These are phyloP conservation scores for Exophiala viscosa DNA, from an alignment of 2,329 filamentous ascomycete genomes.

Conservation along the genomic window DNA sequence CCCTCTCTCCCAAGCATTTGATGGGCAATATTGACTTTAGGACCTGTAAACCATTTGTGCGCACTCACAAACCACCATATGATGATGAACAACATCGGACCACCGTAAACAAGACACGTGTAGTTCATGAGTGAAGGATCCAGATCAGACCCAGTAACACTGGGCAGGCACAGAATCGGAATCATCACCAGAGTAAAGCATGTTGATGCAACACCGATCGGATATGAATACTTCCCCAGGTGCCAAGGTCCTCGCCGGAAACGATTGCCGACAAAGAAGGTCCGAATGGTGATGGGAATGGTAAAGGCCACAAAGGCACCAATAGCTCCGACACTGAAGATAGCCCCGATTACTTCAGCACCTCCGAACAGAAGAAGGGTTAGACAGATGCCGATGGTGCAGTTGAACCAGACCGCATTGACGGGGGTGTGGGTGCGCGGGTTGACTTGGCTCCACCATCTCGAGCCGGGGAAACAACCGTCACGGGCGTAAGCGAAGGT, in stretches of 20 bases:
- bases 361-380: conserved; percentile 65
- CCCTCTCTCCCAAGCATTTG: conserved; percentile 43
- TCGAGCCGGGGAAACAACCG: conserved; percentile 62
- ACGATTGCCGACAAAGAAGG: conserved; percentile 54
- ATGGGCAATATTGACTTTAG: conserved; percentile 33
- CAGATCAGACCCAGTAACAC: conserved; percentile 53
- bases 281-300: conserved; percentile 43
- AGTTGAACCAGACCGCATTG: conserved; percentile 68
- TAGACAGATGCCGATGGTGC: conserved; percentile 55
- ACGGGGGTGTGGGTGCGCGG: conserved; percentile 60
- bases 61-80: conserved; percentile 33
- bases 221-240: conserved; percentile 57
- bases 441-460: conserved; percentile 60
- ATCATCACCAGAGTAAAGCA: conserved; percentile 64
- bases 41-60: conserved; percentile 36
- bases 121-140: conserved; percentile 55
- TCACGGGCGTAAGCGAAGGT: conserved; percentile 72
- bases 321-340: conserved; percentile 68
- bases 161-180: conserved; percentile 64
- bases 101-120: conserved; percentile 34
- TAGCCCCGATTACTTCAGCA: conserved; percentile 59
- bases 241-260: conserved; percentile 69
- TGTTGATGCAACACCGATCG: conserved; percentile 56
- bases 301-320: conserved; percentile 58
- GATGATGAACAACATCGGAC: conserved; percentile 32